These are phyloP conservation scores for Pichia sp. DNA, from an alignment of 1,139 yeast genomes.

Conservation along the genomic window DNA sequence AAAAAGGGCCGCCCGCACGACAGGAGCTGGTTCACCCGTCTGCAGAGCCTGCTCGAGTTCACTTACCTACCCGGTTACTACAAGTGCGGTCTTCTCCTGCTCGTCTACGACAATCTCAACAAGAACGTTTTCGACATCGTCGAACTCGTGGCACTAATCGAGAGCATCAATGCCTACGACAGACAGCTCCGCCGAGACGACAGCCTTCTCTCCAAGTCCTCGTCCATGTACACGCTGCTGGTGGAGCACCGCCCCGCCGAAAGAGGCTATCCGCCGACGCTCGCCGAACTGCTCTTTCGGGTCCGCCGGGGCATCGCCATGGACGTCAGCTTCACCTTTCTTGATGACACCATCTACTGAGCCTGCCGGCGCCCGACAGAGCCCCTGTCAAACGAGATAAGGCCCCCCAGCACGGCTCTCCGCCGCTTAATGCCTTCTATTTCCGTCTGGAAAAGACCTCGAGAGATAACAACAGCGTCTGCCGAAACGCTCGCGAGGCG, in stretches of 20 bases:
- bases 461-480: not conserved
- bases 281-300: not conserved
- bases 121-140: conserved; percentile 20
- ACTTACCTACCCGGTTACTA: conserved; percentile 60
- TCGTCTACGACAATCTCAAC: conserved; percentile 23
- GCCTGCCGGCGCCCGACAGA: too few relatives aligned
- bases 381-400: not conserved
- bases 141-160: conserved; percentile 26
- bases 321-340: conserved; percentile 14
- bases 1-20: conserved; percentile 12
- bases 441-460: not conserved
- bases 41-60: conserved; percentile 58
- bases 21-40: conserved; percentile 30
- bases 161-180: conserved; percentile 26
- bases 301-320: conserved; percentile 14
- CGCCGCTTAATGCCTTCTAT: not conserved
- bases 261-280: conserved; percentile 1
- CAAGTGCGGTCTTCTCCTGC: conserved; percentile 45
- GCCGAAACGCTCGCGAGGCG: not conserved
- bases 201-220: conserved; percentile 14
- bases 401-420: not conserved
- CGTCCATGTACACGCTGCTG: conserved; percentile 20
- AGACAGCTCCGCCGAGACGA: conserved; percentile 14
- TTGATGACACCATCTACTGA: conserved; percentile 11
- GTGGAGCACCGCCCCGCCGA: not conserved